Evolutionary conservation across 495 filamentous ascomycete species (phyloP), one percentile per base, ranked within the genome.

Genomic region (Aspergillus taichungensis): DNA sequence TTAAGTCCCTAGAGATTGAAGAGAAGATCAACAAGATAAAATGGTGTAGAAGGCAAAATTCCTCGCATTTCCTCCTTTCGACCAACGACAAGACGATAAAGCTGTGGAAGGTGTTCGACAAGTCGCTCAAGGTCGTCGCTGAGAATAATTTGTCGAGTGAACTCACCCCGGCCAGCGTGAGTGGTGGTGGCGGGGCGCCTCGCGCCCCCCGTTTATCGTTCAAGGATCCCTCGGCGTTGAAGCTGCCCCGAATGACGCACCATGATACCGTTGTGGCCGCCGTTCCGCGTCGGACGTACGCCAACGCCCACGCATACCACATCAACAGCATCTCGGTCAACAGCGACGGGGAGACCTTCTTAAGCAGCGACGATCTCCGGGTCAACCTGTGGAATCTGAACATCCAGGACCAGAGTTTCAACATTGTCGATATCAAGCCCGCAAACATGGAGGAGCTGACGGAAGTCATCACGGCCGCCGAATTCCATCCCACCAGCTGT

Each of bases 11-110:
- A 47, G 92, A 98, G 71, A 98, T 98, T 54, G 92, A 98, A 77
- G 92, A 98, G 71, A 98, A 98, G 74, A 98, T 98, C 77, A 98
- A 98, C 77, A 98, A 98, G 75, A 98, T 98, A 68, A 98, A 97
- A 72, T 98, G 92, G 92, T 98, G 92, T 66, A 82, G 86, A 56
- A 81, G 92, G 67, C 89, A 95, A 65, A 98, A 98, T 75, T 85
- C 92, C 49, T 95, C 92, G 31, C 92, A 98, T 69, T 98, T 95
- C 66, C 82, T 98, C 24, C 82, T 98, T 36, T 97, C 92, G 8
- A 98, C 92, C 44, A 98, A 98, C 63, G 92, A 98, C 73, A 98
- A 98, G 71, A 98, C 92, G 34, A 98, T 98, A 77, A 98, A 98
- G 74, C 75, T 98, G 47, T 98, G 92, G 92, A 98, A 98, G 67